A percentile compares a stretch with the other conserved stretches of the same genome.
These are phyloP conservation scores for Penicillium pulvis DNA, from an alignment of 495 filamentous ascomycete species.

Conservation along the genomic window DNA sequence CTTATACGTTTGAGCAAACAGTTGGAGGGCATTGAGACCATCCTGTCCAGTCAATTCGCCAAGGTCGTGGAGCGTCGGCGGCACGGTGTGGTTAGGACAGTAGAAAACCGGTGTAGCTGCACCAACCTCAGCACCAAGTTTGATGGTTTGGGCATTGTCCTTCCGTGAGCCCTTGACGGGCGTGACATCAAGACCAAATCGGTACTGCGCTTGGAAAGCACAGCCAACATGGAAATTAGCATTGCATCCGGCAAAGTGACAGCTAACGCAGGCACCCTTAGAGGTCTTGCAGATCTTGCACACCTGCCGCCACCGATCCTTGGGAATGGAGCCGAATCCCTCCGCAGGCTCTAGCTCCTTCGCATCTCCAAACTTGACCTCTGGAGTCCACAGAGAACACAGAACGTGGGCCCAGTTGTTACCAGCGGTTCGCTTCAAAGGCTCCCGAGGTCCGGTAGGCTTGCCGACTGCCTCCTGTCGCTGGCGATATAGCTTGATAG, in stretches of 20 bases:
- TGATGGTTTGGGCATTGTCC: conserved; percentile 72
- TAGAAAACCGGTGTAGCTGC: conserved; percentile 77
- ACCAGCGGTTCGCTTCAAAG: conserved; percentile 85
- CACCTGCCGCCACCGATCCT: conserved; percentile 63
- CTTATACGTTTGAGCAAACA: conserved; percentile 86
- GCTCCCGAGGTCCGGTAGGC: conserved; percentile 82
- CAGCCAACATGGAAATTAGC: conserved; percentile 85
- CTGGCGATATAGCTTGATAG: conserved; percentile 75
- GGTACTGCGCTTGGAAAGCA: conserved; percentile 79
- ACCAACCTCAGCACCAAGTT: conserved; percentile 75
- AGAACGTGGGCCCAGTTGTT: conserved; percentile 99
- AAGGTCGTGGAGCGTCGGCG: conserved; percentile 73
- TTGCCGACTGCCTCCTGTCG: conserved; percentile 79
- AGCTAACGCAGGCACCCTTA: conserved; percentile 77
- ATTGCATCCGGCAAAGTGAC: conserved; percentile 69
- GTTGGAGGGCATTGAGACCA: conserved; percentile 73
- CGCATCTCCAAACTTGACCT: conserved; percentile 86
- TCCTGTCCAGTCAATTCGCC: conserved; percentile 65
- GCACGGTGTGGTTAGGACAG: conserved; percentile 82
- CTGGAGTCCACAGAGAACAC: conserved; percentile 88
- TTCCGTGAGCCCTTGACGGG: conserved; percentile 85
- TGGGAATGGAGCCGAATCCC: conserved; percentile 78
- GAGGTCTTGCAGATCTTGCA: conserved; percentile 81
- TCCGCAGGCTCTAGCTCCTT: conserved; percentile 80
- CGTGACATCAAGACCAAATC: conserved; percentile 85